phyloP scores from a whole-genome alignment of 192 early-diverging fungal genomes.

The Coemansia sp. region DNA sequence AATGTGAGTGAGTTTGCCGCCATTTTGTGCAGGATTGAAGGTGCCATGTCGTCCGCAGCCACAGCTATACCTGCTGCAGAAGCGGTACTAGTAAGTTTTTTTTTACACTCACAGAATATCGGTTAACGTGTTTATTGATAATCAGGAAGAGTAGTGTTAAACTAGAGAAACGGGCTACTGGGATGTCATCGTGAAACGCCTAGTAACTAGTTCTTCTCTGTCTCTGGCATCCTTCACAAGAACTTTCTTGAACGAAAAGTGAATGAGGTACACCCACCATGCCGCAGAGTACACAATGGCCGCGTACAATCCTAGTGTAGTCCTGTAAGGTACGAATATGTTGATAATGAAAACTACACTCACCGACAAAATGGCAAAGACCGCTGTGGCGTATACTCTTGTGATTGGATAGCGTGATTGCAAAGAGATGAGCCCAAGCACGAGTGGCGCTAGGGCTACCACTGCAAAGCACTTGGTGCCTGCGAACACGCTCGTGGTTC shows the following conservation, averaged over 20 bases:
- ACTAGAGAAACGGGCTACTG: not conserved
- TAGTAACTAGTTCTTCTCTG: not conserved
- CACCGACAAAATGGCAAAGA: not conserved
- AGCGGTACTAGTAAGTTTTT: not conserved
- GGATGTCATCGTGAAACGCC: not conserved
- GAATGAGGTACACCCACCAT: not conserved
- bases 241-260: not conserved
- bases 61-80: not conserved
- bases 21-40: not conserved
- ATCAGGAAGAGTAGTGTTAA: not conserved
- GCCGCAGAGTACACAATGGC: not conserved
- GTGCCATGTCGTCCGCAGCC: not conserved
- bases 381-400: not conserved
- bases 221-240: not conserved
- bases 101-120: not conserved
- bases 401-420: not conserved
- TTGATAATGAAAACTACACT: not conserved
- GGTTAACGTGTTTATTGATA: not conserved
- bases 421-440: constrained; percentile 3
- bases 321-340: not conserved
- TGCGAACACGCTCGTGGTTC: not conserved
- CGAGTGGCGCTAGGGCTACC: not conserved
- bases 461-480: not conserved
- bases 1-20: not conserved
- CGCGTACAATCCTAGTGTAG: not conserved